Evolutionary conservation across 306 rosid species (phyloP).

Genomic region (Macrotyloma uniflorum): DNA sequence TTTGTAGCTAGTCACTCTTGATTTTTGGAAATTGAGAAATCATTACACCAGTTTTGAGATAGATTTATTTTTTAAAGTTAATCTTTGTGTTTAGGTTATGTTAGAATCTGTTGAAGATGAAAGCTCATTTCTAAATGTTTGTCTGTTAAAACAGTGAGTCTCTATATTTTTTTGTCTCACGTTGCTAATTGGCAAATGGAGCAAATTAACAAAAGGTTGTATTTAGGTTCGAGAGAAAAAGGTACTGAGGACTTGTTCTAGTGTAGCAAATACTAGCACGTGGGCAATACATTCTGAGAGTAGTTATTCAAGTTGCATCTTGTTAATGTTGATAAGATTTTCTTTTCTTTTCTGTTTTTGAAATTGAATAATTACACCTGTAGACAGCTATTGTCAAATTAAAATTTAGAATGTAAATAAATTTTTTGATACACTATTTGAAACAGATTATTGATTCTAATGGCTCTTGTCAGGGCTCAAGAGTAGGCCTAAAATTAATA

Average conservation of each 20-base stretch:
- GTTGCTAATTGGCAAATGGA: background rate
- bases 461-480: constrained; percentile 17
- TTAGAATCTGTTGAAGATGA: background rate
- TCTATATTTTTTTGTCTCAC: background rate
- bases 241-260: background rate
- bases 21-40: background rate
- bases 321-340: constrained; percentile 1
- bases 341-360: background rate
- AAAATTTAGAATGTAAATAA: constrained; percentile 6
- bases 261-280: constrained; percentile 13
- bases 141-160: constrained; percentile 1
- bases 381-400: background rate
- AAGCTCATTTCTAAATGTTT: background rate
- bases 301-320: background rate
- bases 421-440: constrained; percentile 16
- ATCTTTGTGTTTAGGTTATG: background rate
- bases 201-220: background rate
- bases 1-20: background rate
- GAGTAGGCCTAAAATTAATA: constrained; percentile 28
- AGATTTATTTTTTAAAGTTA: background rate
- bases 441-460: constrained; percentile 11
- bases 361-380: background rate
- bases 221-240: background rate
- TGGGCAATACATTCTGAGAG: constrained; percentile 3
- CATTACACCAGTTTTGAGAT: background rate